Evolutionary conservation across 2,329 filamentous ascomycete species (phyloP), one percentile per base, ranked within the genome.

Genomic region (Colletotrichum limetticola): DNA sequence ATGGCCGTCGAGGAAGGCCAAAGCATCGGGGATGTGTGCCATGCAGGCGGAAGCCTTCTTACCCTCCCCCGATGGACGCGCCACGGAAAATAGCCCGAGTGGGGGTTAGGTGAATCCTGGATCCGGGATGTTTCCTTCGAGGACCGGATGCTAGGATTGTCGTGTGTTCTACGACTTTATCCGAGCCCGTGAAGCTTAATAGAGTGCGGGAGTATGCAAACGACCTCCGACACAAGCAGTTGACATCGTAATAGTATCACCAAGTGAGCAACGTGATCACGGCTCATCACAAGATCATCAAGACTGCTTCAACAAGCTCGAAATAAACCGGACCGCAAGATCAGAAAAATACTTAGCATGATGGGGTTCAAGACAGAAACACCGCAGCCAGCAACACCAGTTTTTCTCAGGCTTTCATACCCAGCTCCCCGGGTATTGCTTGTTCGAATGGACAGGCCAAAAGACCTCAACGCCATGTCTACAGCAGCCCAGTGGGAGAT

Each of bases 401-500:
- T 74, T 11, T 82, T 80, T 65, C 79, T 82, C n/a, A 78, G 75
- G 66, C 75, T 81, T 37, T 83, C 83, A 5, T 85, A 83, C 37
- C 85, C 85, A 14, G 79, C 84, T 37, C 81, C 82, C 6, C 80
- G 82, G 8, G 79, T 85, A 56, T 75, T 86, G 6, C 79, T 83
- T 49, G 79, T 86, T 69, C 84, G 82, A 5, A 80, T 85, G 76
- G 82, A 83, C 74, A 78, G 84, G 16, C 81, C 82, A 2, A 76
- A 82, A 19, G 80, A 80, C 65, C 76, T 84, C 12, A 85, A 86
- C 75, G 84, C 80, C 59, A 83, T 86, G 76, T 81, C 82, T 6
- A 82, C 82, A 24, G 76, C 80, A 11, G 83, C 80, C 12, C 84
- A 84, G 37, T 80, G 78, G 57, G 81, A 86, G 59, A 84, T 88